phyloP scores from a whole-genome alignment of 1,139 yeast species.

The Magnusiomyces fungicola region DNA sequence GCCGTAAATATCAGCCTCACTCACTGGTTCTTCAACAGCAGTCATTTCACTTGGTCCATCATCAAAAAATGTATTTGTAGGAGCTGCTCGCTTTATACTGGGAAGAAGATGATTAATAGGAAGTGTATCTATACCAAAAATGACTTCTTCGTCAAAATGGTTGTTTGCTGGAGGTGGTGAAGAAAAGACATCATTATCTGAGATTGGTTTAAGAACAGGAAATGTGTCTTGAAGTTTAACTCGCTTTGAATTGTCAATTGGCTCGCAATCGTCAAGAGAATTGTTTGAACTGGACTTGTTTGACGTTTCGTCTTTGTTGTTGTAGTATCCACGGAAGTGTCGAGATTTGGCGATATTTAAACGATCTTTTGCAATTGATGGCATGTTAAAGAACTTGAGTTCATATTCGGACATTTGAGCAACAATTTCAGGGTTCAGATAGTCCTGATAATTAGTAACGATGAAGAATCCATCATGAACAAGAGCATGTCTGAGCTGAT shows the following conservation, averaged over 20 bases:
- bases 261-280: background rate
- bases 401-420: background rate
- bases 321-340: constrained; percentile 10
- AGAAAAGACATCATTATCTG: too few relatives aligned
- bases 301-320: background rate
- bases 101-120: constrained; percentile 6
- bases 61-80: background rate
- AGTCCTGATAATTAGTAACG: constrained; percentile 6
- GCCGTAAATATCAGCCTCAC: background rate
- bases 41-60: constrained; percentile 4
- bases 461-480: constrained; percentile 13
- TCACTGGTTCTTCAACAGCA: constrained; percentile 1
- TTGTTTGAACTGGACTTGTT: background rate
- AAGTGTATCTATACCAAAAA: constrained; percentile 7
- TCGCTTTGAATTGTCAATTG: background rate
- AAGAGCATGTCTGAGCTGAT: constrained; percentile 10
- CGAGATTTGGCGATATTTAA: constrained; percentile 9
- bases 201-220: background rate
- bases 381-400: constrained; percentile 1
- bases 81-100: background rate
- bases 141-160: constrained; percentile 5
- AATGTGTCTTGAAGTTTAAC: background rate
- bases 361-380: background rate
- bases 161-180: background rate
- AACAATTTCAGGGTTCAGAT: background rate